Conservation (phyloP, 352 stramenopile species). For the Elongisporangium undulatum region DNA sequence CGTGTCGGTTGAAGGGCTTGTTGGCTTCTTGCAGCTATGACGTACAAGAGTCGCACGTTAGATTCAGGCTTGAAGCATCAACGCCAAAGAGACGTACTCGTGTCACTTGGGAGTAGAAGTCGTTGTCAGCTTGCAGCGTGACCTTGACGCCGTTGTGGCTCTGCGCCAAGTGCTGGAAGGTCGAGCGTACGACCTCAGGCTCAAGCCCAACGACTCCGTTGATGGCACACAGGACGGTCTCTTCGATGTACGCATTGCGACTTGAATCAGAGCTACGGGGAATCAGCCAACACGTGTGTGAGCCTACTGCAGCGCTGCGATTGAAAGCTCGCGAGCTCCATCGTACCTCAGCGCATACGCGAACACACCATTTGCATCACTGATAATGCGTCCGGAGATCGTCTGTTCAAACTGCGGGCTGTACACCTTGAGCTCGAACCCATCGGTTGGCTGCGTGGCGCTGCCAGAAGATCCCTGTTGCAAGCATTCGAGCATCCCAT, state of each 20-base stretch:
- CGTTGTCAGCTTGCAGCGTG: slow-evolving; percentile 92
- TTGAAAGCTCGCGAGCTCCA: neutral
- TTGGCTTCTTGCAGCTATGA: slow-evolving; percentile 71
- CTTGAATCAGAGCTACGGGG: slow-evolving; percentile 27
- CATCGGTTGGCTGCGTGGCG: neutral
- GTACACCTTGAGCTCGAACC: slow-evolving; percentile 52
- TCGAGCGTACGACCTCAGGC: slow-evolving; percentile 10
- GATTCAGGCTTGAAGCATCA: neutral
- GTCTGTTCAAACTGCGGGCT: slow-evolving; percentile 89
- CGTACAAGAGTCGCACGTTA: neutral
- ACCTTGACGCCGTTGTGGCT: slow-evolving; percentile 45
- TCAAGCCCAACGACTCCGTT: slow-evolving; percentile 55
- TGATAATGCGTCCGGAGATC: slow-evolving; percentile 30
- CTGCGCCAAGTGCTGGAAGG: slow-evolving; percentile 18
- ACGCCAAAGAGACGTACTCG: slow-evolving; percentile 19
- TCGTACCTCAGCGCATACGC: slow-evolving; percentile 29
- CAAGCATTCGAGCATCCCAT: neutral
- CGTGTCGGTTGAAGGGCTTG: slow-evolving; percentile 47
- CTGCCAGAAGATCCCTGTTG: neutral
- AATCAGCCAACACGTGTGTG: neutral
- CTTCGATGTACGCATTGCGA: slow-evolving; percentile 90
- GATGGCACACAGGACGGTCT: slow-evolving; percentile 73
- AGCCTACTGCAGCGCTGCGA: too few species aligned
- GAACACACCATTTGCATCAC: slow-evolving; percentile 11
- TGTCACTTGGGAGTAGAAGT: slow-evolving; percentile 95